phyloP scores from a whole-genome alignment of 2,329 filamentous ascomycete species.

The Aspergillus sp. region DNA sequence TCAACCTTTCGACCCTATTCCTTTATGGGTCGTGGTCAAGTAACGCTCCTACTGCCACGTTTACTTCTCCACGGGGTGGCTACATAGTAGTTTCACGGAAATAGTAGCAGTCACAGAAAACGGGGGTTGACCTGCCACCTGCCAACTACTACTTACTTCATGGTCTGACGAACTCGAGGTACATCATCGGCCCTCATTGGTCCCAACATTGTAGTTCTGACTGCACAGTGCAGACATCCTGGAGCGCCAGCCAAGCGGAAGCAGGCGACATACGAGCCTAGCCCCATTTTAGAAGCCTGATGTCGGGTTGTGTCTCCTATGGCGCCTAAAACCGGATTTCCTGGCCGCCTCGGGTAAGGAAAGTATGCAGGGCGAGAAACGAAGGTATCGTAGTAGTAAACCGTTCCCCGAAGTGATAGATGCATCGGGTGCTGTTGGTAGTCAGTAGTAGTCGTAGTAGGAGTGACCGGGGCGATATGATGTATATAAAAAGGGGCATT shows the following conservation, averaged over 20 bases:
- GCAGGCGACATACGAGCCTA: slow-evolving; percentile 3
- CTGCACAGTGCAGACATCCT: slow-evolving; percentile 1
- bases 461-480: background rate
- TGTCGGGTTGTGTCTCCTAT: slow-evolving; percentile 4
- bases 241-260: slow-evolving; percentile 10
- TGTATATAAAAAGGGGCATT: slow-evolving; percentile 4
- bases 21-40: slow-evolving; percentile 1
- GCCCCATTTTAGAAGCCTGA: slow-evolving; percentile 5
- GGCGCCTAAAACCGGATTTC: slow-evolving; percentile 8
- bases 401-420: background rate
- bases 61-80: slow-evolving; percentile 1
- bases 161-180: background rate
- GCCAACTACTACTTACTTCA: background rate
- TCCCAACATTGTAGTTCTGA: slow-evolving; percentile 5
- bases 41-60: slow-evolving; percentile 6
- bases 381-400: too few species aligned
- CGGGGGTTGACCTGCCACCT: background rate
- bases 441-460: background rate
- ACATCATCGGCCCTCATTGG: background rate
- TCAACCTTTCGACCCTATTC: background rate
- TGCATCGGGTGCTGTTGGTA: background rate
- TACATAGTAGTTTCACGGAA: background rate
- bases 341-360: background rate
- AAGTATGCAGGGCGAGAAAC: background rate
- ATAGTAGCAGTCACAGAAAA: background rate